These are phyloP conservation scores for Ciborinia camelliae DNA, from an alignment of 2,329 filamentous ascomycete species.

Conservation along the genomic window DNA sequence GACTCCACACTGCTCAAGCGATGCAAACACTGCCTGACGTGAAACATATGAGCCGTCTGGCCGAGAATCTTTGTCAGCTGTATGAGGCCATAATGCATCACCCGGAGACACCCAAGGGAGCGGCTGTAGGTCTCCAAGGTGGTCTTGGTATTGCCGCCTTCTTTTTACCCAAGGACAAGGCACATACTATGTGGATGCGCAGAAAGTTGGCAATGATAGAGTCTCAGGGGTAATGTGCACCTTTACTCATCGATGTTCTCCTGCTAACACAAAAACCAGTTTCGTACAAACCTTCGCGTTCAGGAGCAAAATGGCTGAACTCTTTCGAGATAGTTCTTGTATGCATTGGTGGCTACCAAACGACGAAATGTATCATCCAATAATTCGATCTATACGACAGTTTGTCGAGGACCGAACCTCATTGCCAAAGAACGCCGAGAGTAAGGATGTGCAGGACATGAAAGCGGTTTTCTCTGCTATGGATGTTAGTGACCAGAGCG, in stretches of 20 bases:
- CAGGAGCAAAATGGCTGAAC: conserved; percentile 68
- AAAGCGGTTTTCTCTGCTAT: conserved; percentile 67
- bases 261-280: conserved; percentile 45
- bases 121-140: conserved; percentile 69
- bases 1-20: conserved; percentile 63
- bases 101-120: conserved; percentile 66
- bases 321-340: conserved; percentile 70
- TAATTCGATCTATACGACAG: conserved; percentile 72
- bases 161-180: conserved; percentile 72
- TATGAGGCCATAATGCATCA: conserved; percentile 76
- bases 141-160: conserved; percentile 72
- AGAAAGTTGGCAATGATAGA: conserved; percentile 77
- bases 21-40: conserved; percentile 46
- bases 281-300: conserved; percentile 78
- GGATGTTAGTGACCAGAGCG: conserved; percentile 46
- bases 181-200: conserved; percentile 74
- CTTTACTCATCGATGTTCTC: not conserved
- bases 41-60: conserved; percentile 55
- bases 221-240: conserved; percentile 60
- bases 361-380: conserved; percentile 68
- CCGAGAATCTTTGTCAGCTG: conserved; percentile 69
- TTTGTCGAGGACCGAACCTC: conserved; percentile 77
- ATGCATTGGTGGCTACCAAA: conserved; percentile 87
- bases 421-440: conserved; percentile 53
- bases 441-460: conserved; percentile 70